These are phyloP conservation scores for Pseudocercospora cruenta DNA, from an alignment of 2,329 filamentous ascomycete species.

Conservation along the genomic window DNA sequence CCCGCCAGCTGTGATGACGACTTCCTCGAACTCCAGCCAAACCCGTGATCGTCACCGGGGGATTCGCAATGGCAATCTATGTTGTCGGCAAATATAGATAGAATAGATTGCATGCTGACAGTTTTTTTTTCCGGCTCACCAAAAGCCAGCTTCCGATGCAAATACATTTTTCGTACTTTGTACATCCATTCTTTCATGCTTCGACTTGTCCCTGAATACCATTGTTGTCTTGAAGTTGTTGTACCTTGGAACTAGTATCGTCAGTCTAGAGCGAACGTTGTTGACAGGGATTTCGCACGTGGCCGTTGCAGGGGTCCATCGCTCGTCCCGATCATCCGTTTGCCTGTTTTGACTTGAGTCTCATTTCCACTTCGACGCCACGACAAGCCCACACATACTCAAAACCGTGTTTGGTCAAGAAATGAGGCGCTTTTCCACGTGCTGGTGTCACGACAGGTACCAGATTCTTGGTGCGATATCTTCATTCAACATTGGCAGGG, in stretches of 20 bases:
- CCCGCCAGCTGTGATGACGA: background rate
- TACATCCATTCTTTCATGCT: too few species aligned
- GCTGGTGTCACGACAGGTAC: background rate
- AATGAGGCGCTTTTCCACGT: background rate
- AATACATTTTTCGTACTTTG: too few species aligned
- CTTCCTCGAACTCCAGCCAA: background rate
- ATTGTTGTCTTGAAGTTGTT: background rate
- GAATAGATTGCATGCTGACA: background rate
- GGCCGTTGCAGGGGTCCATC: background rate
- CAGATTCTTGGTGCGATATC: background rate
- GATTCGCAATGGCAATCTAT: background rate
- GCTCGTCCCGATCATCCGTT: background rate
- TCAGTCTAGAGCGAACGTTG: background rate
- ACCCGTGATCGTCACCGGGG: conserved; percentile 1
- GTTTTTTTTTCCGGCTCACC: background rate
- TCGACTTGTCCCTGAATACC: background rate
- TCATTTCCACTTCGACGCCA: conserved; percentile 11
- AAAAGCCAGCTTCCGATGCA: too few species aligned
- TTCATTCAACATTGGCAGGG: background rate
- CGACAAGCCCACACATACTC: background rate
- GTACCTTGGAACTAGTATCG: background rate
- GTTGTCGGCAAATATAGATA: background rate
- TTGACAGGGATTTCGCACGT: conserved; percentile 1
- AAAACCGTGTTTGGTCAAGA: background rate
- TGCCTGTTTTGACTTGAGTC: background rate